phyloP scores from a whole-genome alignment of 2,329 filamentous ascomycete species.

The Alternaria gaisen region DNA sequence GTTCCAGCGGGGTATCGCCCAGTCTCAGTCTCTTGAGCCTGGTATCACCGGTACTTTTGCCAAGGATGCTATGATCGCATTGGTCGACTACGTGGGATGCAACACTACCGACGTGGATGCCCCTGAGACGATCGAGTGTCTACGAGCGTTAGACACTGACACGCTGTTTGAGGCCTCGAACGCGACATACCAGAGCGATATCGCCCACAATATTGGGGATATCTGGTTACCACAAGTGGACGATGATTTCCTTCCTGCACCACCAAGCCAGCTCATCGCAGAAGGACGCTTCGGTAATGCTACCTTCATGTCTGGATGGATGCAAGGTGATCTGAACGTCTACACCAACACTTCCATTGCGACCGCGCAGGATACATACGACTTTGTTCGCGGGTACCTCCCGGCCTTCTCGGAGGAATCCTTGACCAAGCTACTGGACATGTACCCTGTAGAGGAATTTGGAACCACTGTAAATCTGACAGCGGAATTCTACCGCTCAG shows the following conservation, averaged over 20 bases:
- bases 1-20: slow-evolving; percentile 49
- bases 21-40: slow-evolving; percentile 61
- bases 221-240: slow-evolving; percentile 62
- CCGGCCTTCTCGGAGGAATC: slow-evolving; percentile 45
- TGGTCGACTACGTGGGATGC: slow-evolving; percentile 58
- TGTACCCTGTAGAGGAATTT: slow-evolving; percentile 57
- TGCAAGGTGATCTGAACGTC: slow-evolving; percentile 56
- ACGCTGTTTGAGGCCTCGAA: slow-evolving; percentile 57
- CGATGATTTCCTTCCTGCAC: slow-evolving; percentile 59
- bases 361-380: slow-evolving; percentile 52
- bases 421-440: slow-evolving; percentile 36
- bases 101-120: slow-evolving; percentile 53
- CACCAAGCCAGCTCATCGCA: slow-evolving; percentile 54
- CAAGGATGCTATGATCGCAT: slow-evolving; percentile 55
- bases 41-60: slow-evolving; percentile 59
- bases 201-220: slow-evolving; percentile 55
- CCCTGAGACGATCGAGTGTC: slow-evolving; percentile 56
- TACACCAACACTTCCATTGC: slow-evolving; percentile 55
- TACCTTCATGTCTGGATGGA: slow-evolving; percentile 57
- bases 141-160: slow-evolving; percentile 56
- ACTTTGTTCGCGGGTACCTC: slow-evolving; percentile 54
- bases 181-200: slow-evolving; percentile 53
- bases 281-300: slow-evolving; percentile 56
- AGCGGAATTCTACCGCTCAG: slow-evolving; percentile 60
- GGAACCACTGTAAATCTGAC: slow-evolving; percentile 51